Percentiles rank a stretch among this genome's conserved stretches.
These are phyloP conservation scores for Eleusine indica DNA, from an alignment of 176 grass and related monocot genomes.

Conservation along the genomic window DNA sequence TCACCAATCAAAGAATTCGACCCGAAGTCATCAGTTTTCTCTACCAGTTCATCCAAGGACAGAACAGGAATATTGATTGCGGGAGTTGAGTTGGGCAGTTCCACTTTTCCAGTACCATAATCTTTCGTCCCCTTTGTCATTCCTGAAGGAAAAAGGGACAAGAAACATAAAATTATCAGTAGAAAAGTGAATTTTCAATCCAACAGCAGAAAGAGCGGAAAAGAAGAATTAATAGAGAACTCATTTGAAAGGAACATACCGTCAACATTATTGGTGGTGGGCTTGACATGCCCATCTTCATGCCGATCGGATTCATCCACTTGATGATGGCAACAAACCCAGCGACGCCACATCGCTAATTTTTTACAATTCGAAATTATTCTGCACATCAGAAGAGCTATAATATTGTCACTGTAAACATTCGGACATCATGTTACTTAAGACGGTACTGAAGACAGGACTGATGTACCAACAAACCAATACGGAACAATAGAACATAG, in stretches of 20 bases:
- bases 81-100: constrained; percentile 50
- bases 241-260: constrained; percentile 40
- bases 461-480: background rate
- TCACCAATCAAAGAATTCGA: constrained; percentile 75
- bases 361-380: constrained; percentile 21
- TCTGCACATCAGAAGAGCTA: constrained; percentile 19
- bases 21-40: constrained; percentile 87
- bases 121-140: constrained; percentile 42
- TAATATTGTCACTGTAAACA: background rate
- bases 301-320: constrained; percentile 49
- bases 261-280: constrained; percentile 40
- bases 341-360: constrained; percentile 58
- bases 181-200: constrained; percentile 13
- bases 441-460: background rate
- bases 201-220: constrained; percentile 8
- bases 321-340: constrained; percentile 71
- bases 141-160: constrained; percentile 34
- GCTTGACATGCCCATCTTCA: constrained; percentile 55
- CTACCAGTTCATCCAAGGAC: constrained; percentile 69
- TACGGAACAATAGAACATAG: background rate
- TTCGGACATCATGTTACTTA: background rate
- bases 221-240: background rate
- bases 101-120: constrained; percentile 49
- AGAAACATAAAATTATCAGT: constrained; percentile 5
- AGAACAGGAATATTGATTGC: constrained; percentile 66